Evolutionary conservation across 768 basidiomycete species (phyloP), one percentile per base, ranked within the genome.

Genomic region (Pleurotus giganteus): DNA sequence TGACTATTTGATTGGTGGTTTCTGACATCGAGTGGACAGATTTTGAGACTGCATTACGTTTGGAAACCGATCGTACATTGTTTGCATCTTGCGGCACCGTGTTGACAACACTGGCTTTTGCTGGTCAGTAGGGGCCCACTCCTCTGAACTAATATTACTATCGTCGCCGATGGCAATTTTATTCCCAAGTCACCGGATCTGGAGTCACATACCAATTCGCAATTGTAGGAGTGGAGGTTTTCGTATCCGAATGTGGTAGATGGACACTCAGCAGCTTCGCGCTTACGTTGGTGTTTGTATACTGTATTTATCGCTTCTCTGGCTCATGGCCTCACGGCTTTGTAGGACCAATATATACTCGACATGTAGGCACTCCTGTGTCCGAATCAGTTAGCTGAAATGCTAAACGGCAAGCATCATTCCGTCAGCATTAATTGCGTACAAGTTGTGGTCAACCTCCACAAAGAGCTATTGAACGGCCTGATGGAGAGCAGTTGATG

Each of bases 21-120:
- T 13, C 46, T 24, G 4, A 31, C 74, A 71, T 76, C 47, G 74
- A 76, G 69, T 77, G 11, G 11, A 6, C 74, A 68, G 75, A 75
- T 59, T 62, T 78, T 24, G 74, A 76, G 78, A 66, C 66, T 31
- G 60, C 80, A 12, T 76, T 27, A 58, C n/a, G 34, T 63, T 3
- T 57, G 56, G 53, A n/a, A 32, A 31, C 24, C 24, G 44, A 23
- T 61, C 54, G 4, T 21, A 24, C 2, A 36, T 17, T 4, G 28
- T 61, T 27, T 31, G 55, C 4, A 45, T 61, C 4, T 54, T 61
- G 27, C 62, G n/a, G n/a, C n/a, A n/a, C 62, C 24, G 23, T 53
- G 4, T 46, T 46, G 12, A 58, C 45, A 3, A 24, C 58, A 5
- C 7, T 56, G 13, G 54, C 36, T 13, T 31, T 60, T 4, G 32